A percentile compares a stretch with the other conserved stretches of the same genome.
Evolutionary conservation across 176 grass and related monocot genomes (phyloP).

Genomic region (sorghum (Sorghum bicolor)): Sorghum_bicolor_NCBIv3 NC_012870.2:76564001-76564500

Average conservation of each 20-base stretch:
- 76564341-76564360: conserved; percentile 14
- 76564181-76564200: conserved; percentile 19
- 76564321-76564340: neutral
- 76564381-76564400: neutral
- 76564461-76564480: neutral
- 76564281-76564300: neutral
- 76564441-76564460: neutral
- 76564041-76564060: too few species aligned
- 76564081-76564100: neutral
- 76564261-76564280: neutral
- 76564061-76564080: neutral
- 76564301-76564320: neutral
- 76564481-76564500: neutral
- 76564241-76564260: conserved; percentile 36
- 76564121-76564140: neutral
- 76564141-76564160: conserved; percentile 22
- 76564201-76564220: neutral
- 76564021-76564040: neutral
- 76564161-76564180: conserved; percentile 25
- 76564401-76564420: neutral
- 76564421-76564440: neutral
- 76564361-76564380: conserved; percentile 16
- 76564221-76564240: neutral
- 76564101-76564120: neutral
- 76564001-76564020: too few species aligned